Evolutionary conservation across 495 filamentous ascomycete species (phyloP).

Genomic region (Trypethelium eluteriae): DNA sequence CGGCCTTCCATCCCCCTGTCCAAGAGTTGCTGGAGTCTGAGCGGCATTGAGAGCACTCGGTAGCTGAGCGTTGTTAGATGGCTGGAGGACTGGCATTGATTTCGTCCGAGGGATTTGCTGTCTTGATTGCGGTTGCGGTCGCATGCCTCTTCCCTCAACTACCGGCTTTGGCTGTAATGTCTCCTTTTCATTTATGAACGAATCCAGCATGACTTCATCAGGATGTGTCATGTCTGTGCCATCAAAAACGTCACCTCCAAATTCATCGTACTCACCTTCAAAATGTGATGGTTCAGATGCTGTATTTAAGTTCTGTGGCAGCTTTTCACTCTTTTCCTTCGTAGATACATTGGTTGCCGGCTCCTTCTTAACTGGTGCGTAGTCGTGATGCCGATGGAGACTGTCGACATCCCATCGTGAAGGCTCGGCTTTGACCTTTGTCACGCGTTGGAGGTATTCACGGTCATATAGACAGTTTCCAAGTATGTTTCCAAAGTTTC

Average conservation of each 20-base stretch:
- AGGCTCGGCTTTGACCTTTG: conserved; percentile 65
- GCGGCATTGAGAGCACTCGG: conserved; percentile 12
- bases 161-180: conserved; percentile 9
- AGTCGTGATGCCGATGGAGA: conserved; percentile 75
- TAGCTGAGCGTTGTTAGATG: conserved; percentile 20
- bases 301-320: conserved; percentile 20
- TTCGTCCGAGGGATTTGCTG: conserved; percentile 26
- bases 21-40: conserved; percentile 21
- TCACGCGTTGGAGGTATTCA: conserved; percentile 75
- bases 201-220: conserved; percentile 21
- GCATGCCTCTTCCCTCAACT: neutral
- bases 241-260: conserved; percentile 52
- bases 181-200: conserved; percentile 19
- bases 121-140: conserved; percentile 13
- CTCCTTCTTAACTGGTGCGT: conserved; percentile 56
- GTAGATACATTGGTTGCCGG: conserved; percentile 29
- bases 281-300: conserved; percentile 20
- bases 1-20: neutral
- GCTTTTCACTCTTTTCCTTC: conserved; percentile 27
- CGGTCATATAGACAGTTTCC: conserved; percentile 98
- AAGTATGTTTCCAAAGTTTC: conserved; percentile 91
- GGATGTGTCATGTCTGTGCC: conserved; percentile 32
- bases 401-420: conserved; percentile 63
- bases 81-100: conserved; percentile 29
- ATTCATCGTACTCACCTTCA: conserved; percentile 46